Percentiles rank a stretch among this genome's conserved stretches.
These are phyloP conservation scores for Acidomyces sp. DNA, from an alignment of 495 filamentous ascomycete species.

Conservation along the genomic window DNA sequence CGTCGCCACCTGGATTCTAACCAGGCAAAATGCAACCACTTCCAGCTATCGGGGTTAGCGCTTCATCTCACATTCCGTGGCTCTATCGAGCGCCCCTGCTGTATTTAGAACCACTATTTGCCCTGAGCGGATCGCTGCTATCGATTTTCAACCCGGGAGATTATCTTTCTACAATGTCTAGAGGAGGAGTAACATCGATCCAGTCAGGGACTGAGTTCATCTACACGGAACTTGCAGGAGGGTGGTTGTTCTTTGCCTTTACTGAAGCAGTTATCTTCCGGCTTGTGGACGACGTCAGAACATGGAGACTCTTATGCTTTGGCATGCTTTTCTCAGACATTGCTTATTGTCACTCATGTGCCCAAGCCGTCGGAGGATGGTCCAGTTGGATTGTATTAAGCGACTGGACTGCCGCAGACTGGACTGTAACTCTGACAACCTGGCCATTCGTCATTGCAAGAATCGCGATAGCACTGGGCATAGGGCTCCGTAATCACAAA, in stretches of 20 bases:
- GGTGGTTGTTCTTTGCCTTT: constrained; percentile 12
- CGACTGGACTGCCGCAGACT: constrained; percentile 6
- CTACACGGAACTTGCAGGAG: constrained; percentile 10
- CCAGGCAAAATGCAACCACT: too few relatives aligned
- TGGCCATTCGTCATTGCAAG: constrained; percentile 9
- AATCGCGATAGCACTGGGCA: background rate
- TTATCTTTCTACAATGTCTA: constrained; percentile 3
- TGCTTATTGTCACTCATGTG: constrained; percentile 8
- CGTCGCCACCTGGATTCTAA: too few relatives aligned
- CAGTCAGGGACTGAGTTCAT: background rate
- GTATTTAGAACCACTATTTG: constrained; percentile 10
- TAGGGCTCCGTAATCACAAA: too few relatives aligned
- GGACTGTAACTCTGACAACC: constrained; percentile 9
- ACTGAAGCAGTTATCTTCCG: constrained; percentile 13
- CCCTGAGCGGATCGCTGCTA: constrained; percentile 2
- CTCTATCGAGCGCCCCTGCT: constrained; percentile 1
- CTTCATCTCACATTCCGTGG: constrained; percentile 1
- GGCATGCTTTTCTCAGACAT: constrained; percentile 12
- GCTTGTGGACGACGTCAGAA: constrained; percentile 9
- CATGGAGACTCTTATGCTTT: constrained; percentile 9
- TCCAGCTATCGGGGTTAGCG: too few relatives aligned
- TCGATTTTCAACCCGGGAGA: constrained; percentile 4
- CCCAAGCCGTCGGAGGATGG: constrained; percentile 9
- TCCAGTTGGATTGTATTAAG: background rate
- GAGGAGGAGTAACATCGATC: background rate